phyloP scores from a whole-genome alignment of 495 filamentous ascomycete genomes.

The Articulospora tetracladia region DNA sequence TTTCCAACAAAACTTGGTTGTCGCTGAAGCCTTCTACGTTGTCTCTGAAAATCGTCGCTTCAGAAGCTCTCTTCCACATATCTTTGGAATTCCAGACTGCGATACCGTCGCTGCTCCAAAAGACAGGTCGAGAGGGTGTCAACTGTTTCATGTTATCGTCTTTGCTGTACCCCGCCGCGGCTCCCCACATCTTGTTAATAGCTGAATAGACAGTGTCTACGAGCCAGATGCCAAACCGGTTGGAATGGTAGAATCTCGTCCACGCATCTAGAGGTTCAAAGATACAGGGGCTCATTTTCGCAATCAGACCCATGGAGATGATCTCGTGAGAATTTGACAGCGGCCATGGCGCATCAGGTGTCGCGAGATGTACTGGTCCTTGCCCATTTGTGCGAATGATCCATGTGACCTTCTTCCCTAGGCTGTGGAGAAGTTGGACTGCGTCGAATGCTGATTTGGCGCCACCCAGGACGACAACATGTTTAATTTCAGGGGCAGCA shows the following conservation, averaged over 20 bases:
- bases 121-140: not conserved
- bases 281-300: constrained; percentile 29
- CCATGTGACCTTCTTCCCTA: constrained; percentile 36
- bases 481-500: constrained; percentile 17
- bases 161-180: not conserved
- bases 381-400: constrained; percentile 35
- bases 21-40: not conserved
- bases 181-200: constrained; percentile 9
- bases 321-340: constrained; percentile 25
- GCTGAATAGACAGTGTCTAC: constrained; percentile 16
- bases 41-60: not conserved
- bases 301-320: constrained; percentile 24
- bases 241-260: constrained; percentile 24
- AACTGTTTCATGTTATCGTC: not conserved
- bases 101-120: constrained; percentile 5
- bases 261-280: constrained; percentile 24
- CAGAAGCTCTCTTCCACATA: not conserved
- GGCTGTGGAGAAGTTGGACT: constrained; percentile 31
- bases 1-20: not conserved
- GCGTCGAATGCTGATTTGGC: constrained; percentile 44
- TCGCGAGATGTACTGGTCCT: constrained; percentile 31
- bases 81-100: not conserved
- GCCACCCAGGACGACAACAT: constrained; percentile 37
- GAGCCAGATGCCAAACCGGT: constrained; percentile 14
- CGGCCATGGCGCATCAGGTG: constrained; percentile 28